Evolutionary conservation across 2,329 filamentous ascomycete genomes (phyloP), one percentile per base, ranked within the genome.

Genomic region (Sarocladiaceae sp.): DNA sequence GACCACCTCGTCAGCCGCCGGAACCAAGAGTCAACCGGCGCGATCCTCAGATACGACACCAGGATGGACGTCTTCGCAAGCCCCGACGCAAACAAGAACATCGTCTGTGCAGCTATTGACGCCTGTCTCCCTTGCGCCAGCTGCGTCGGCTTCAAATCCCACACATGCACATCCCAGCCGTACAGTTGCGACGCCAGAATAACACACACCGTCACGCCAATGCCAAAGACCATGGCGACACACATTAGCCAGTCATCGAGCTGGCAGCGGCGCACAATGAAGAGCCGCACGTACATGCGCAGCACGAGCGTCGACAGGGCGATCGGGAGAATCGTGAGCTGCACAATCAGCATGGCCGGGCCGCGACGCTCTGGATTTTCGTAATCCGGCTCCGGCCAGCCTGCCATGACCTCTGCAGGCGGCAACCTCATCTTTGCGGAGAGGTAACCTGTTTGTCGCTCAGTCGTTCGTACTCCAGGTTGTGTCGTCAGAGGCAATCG

Each of bases 241-340:
- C 66, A 48, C 66, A 69, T 69, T 11, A 69, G 43, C 65, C 62
- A 68, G 52, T 69, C 67, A 47, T 69, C 67, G 43, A 57, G 53
- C 26, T 62, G 60, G 29, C 48, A 56, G 41, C 55, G 60, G 33
- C 58, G 56, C 26, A 67, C 55, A 27, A 64, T 55, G 45, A 50
- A 45, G 2, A 62, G 47, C 9, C 63, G 55, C 37, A 66, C 65
- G 35, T 66, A 67, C 31, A 69, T 54, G 12, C 67, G 60, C 40
- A 66, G 53, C 20, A 50, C 40, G 7, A 69, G 52, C 16, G 58
- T 60, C 11, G 63, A 39, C 15, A 66, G 43, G 4, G 64, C 64
- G 9, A 67, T 23, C 0, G 59, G 52, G 21, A 65, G 53, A 13
- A 63, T 55, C 13, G 57, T 59, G 11, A 62, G 33, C 45, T 68